Conservation (phyloP, 176 grass and related monocot genomes). For the Musa schizocarpa region DNA sequence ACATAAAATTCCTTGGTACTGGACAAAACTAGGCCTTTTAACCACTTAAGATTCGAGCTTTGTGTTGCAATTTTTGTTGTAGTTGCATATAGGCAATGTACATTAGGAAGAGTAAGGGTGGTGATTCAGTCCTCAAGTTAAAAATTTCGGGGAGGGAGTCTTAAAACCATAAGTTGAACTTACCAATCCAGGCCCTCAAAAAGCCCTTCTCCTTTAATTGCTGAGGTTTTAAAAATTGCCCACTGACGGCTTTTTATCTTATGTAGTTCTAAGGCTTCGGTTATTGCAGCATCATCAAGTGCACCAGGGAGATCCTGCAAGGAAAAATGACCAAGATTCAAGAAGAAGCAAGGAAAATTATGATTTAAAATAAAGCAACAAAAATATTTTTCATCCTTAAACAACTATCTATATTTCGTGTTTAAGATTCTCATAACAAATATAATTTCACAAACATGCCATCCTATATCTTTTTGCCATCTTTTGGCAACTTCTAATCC, state of each 20-base stretch:
- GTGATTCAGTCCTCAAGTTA: not conserved
- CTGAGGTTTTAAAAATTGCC: constrained; percentile 97
- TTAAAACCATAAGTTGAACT: constrained; percentile 5
- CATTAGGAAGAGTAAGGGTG: not conserved
- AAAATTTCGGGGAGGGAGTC: not conserved
- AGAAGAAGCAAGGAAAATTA: constrained; percentile 1
- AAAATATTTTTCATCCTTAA: not conserved
- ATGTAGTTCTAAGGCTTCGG: constrained; percentile 91
- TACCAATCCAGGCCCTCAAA: constrained; percentile 99
- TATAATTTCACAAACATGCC: not conserved
- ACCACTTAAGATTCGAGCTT: not conserved
- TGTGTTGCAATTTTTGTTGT: not conserved
- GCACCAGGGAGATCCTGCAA: constrained; percentile 93
- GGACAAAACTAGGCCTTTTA: not conserved
- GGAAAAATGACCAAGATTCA: constrained; percentile 10
- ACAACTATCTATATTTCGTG: not conserved
- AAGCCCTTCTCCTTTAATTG: constrained; percentile 95
- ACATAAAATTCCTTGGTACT: not conserved
- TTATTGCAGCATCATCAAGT: constrained; percentile 90
- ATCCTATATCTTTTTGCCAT: not conserved
- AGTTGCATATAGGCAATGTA: not conserved
- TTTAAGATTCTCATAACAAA: not conserved
- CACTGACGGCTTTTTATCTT: constrained; percentile 96
- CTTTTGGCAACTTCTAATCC: not conserved
- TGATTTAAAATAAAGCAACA: not conserved